Evolutionary conservation across 2,329 filamentous ascomycete species (phyloP), one percentile per base, ranked within the genome.

Genomic region (Thelonectria olida): DNA sequence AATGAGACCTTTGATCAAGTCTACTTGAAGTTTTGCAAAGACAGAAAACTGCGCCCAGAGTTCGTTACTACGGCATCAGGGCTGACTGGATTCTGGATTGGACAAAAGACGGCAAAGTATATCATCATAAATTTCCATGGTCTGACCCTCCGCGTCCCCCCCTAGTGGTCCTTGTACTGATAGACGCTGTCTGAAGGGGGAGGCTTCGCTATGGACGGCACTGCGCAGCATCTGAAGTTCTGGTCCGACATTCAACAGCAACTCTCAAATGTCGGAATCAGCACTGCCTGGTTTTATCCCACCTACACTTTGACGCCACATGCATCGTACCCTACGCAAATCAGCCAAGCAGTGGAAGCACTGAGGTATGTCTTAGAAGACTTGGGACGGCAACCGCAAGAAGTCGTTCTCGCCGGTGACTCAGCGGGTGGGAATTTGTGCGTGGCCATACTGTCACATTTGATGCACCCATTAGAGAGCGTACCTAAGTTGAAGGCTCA

Each of bases 301-400:
- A 38, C 19, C 6, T 51, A 51, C n/a, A 39, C 31, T 17, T 13
- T 51, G 7, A 38, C 48, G 6, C 48, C 48, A 9, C 31, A 51
- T 7, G 17, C 28, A 23, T 5, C 19, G 5, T 27, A 51, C 22
- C 48, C 48, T 4, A 39, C 48, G 9, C 48, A 51, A 10, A 8
- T 38, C 9, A 23, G 15, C 13, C 12, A 51, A 23, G 48, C 48
- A 15, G 48, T 51, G 7, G 17, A 51, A 13, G 48, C 48, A 10
- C 22, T 51, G 48, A 51, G 48, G 28, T 51, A 51, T 39, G 48
- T 51, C 10, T 19, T 51, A 6, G 34, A 51, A n/a, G 31, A 25
- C 10, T 15, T 20, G 48, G 20, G 20, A 9, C 28, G 48, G 28
- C 15, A 20, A 17, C 48, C 48, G 10, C 17, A 36, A n/a, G 48